A percentile compares a stretch with the other conserved stretches of the same genome.
Evolutionary conservation across 257 asterid genomes (phyloP).

Genomic region (Ajuga chamaepitys): DNA sequence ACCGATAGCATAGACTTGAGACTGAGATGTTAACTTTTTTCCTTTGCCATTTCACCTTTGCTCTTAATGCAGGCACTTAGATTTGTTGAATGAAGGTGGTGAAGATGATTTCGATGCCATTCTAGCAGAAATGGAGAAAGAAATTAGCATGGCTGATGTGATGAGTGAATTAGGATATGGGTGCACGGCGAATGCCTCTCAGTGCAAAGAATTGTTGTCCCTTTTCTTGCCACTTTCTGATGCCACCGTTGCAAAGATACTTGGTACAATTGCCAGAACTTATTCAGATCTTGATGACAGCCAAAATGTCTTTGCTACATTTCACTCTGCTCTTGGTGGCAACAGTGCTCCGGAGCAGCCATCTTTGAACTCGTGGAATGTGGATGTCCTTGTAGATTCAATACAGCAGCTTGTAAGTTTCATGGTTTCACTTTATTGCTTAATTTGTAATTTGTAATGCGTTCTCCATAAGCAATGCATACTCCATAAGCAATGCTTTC

Average conservation of each 20-base stretch:
- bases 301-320: conserved; percentile 60
- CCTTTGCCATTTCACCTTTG: conserved; percentile 11
- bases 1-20: not conserved
- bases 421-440: not conserved
- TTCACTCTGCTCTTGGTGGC: conserved; percentile 64
- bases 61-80: conserved; percentile 47
- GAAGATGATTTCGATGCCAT: conserved; percentile 86
- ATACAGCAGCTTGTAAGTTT: conserved; percentile 81
- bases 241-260: conserved; percentile 65
- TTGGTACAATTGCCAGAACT: conserved; percentile 71
- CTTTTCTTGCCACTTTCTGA: conserved; percentile 74
- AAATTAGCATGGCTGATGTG: conserved; percentile 82
- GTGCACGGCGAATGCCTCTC: conserved; percentile 64
- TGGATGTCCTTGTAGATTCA: conserved; percentile 75
- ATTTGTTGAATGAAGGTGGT: conserved; percentile 40
- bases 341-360: conserved; percentile 41
- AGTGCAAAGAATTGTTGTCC: conserved; percentile 82
- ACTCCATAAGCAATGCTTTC: too few relatives aligned
- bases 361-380: conserved; percentile 59
- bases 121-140: conserved; percentile 93
- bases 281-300: conserved; percentile 64
- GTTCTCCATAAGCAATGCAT: not conserved
- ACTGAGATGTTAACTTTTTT: not conserved
- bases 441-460: not conserved
- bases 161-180: conserved; percentile 93